Evolutionary conservation across 257 asterid genomes (phyloP).

Genomic region (Anisodus acutangulus): DNA sequence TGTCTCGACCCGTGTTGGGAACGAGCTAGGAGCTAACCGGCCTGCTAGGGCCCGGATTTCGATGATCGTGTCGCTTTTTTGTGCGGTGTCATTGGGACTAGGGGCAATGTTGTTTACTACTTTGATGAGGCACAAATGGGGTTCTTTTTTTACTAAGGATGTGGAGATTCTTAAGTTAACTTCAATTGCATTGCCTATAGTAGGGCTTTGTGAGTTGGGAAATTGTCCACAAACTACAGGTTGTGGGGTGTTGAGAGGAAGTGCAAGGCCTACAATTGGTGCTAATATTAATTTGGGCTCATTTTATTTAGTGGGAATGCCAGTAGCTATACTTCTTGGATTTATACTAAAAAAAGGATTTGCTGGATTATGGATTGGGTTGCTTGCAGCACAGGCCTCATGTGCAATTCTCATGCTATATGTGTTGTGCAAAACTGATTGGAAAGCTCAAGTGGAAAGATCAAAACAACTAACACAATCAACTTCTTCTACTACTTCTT

Average conservation of each 20-base stretch:
- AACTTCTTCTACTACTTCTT: not conserved
- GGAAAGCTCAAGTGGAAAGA: conserved; percentile 69
- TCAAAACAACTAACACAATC: conserved; percentile 61
- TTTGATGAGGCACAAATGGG: conserved; percentile 73
- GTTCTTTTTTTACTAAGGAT: conserved; percentile 66
- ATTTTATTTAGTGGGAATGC: conserved; percentile 92
- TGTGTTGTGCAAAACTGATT: conserved; percentile 68
- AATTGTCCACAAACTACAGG: conserved; percentile 98
- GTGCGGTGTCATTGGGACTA: conserved; percentile 63
- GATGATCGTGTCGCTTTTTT: conserved; percentile 55
- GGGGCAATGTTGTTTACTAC: conserved; percentile 71
- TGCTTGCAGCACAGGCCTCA: conserved; percentile 89
- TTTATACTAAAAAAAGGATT: conserved; percentile 77
- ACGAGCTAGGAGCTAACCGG: conserved; percentile 75
- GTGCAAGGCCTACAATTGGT: conserved; percentile 81
- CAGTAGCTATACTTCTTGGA: conserved; percentile 81
- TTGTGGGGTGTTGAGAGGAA: conserved; percentile 85
- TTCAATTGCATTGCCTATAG: conserved; percentile 77
- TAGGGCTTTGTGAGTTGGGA: conserved; percentile 90
- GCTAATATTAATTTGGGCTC: conserved; percentile 86
- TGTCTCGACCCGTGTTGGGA: conserved; percentile 78
- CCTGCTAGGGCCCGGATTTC: conserved; percentile 70
- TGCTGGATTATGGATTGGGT: conserved; percentile 83
- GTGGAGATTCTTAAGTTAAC: conserved; percentile 71
- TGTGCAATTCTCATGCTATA: conserved; percentile 74